Conservation (phyloP, 495 filamentous ascomycete species). For the Xylaria castorea region DNA sequence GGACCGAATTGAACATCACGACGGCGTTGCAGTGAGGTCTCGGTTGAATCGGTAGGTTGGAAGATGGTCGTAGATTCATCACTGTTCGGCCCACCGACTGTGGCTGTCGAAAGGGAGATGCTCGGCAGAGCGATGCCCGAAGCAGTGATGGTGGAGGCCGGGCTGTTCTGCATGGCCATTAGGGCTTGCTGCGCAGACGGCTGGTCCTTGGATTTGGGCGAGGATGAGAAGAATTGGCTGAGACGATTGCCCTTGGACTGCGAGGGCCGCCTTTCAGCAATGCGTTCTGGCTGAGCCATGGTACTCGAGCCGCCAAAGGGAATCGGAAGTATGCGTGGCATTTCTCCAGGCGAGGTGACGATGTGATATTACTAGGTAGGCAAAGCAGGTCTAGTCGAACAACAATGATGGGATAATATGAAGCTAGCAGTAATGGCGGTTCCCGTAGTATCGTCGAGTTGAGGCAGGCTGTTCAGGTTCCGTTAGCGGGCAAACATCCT, state of each 20-base stretch:
- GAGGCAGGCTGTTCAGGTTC: not conserved
- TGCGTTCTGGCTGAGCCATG: conserved; percentile 47
- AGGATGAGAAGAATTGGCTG: conserved; percentile 69
- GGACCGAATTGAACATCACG: conserved; percentile 93
- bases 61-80: conserved; percentile 86
- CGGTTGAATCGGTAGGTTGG: conserved; percentile 86
- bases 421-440: conserved; percentile 18
- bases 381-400: conserved; percentile 18
- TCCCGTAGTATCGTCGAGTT: conserved; percentile 13
- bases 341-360: conserved; percentile 35
- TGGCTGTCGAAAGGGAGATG: conserved; percentile 90
- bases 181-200: conserved; percentile 62
- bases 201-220: conserved; percentile 70
- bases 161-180: conserved; percentile 66
- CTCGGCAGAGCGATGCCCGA: conserved; percentile 82
- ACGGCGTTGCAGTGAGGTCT: conserved; percentile 74
- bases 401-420: conserved; percentile 24
- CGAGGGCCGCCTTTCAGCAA: conserved; percentile 59
- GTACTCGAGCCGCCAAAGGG: conserved; percentile 40
- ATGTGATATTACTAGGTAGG: conserved; percentile 29
- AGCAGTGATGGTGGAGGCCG: conserved; percentile 67
- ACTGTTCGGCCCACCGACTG: conserved; percentile 72
- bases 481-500: not conserved
- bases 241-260: conserved; percentile 64
- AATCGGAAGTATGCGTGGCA: conserved; percentile 60